These are phyloP conservation scores for Pseudogymnoascus sp. DNA, from an alignment of 2,329 filamentous ascomycete genomes.

Conservation along the genomic window DNA sequence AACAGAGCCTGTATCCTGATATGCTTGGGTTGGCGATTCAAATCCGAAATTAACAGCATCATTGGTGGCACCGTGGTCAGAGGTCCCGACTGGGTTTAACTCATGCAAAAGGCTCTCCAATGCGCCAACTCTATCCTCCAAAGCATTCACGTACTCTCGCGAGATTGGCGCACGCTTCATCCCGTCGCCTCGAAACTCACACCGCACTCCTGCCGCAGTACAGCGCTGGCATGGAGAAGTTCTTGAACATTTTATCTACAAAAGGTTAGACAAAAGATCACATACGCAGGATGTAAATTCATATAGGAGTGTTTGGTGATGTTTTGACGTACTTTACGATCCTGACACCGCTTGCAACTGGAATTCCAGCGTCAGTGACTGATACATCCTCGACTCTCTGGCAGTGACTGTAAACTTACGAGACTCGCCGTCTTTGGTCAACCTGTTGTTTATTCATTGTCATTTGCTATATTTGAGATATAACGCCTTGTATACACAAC, in stretches of 20 bases:
- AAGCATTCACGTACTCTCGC: constrained; percentile 13
- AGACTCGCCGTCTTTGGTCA: constrained; percentile 2
- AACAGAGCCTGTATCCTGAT: neutral
- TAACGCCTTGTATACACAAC: neutral
- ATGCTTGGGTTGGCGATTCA: neutral
- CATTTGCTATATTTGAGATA: neutral
- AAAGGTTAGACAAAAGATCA: neutral
- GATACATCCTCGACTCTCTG: neutral
- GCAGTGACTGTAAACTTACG: neutral
- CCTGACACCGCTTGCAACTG: constrained; percentile 16
- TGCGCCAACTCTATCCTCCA: constrained; percentile 12
- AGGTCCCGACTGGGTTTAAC: constrained; percentile 8
- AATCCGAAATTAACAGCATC: neutral
- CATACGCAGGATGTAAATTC: neutral
- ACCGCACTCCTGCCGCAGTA: constrained; percentile 12
- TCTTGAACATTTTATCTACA: constrained; percentile 15
- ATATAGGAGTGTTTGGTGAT: neutral
- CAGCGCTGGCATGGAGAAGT: constrained; percentile 14
- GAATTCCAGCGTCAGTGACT: neutral
- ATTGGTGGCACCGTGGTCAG: neutral
- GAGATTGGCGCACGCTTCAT: constrained; percentile 15
- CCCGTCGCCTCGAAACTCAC: constrained; percentile 15
- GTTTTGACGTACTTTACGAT: constrained; percentile 13
- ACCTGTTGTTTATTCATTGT: constrained; percentile 3
- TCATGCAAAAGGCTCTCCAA: constrained; percentile 11